Evolutionary conservation across 208 protist species (phyloP), one percentile per base, ranked within the genome.

Genomic region (Acanthamoeba divionensis): DNA sequence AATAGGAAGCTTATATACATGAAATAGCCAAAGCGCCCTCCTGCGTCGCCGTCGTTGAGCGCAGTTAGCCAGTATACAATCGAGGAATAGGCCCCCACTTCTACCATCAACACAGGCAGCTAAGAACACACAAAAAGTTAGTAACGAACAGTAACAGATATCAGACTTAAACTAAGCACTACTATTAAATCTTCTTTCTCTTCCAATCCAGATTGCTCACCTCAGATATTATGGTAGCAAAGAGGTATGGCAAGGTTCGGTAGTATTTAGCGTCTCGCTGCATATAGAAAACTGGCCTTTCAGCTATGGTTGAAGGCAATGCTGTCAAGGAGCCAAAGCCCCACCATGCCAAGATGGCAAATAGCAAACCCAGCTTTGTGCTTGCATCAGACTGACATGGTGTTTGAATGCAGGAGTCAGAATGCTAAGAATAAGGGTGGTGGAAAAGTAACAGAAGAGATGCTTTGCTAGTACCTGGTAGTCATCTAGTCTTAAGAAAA

Each of bases 261-360:
- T 66, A 90, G 38, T 90, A 90, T 54, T 90, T 80, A 5, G 54
- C 36, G 60, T 60, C 67, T 12, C 60, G 47, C 41, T 90, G 85
- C 45, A 62, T 55, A 52, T 90, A 90, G 54, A 90, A 90, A 6
- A 90, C 85, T 12, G 44, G 48, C 31, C 85, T 4, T 12, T 79
- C 85, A 24, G 55, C 48, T 36, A 88, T 71, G 1, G 79, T 69
- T 9, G 41, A 15, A 12, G 79, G 79, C 31, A 88, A 29, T 6
- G 79, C 57, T 8, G 79, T 47, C 29, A 88, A 47, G 13, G 79
- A 62, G 6, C 48, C 48, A n/a, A 83, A 83, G 50, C 26, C 13
- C 47, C 44, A 83, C 50, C 45, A 83, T 47, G 73, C 73, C 48
- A 83, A 33, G 50, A 83, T 33, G 12, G 73, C 44, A 33, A 83